A percentile compares a stretch with the other conserved stretches of the same genome.
phyloP scores from a whole-genome alignment of 768 basidiomycete species.

The Boletus bicolor region DNA sequence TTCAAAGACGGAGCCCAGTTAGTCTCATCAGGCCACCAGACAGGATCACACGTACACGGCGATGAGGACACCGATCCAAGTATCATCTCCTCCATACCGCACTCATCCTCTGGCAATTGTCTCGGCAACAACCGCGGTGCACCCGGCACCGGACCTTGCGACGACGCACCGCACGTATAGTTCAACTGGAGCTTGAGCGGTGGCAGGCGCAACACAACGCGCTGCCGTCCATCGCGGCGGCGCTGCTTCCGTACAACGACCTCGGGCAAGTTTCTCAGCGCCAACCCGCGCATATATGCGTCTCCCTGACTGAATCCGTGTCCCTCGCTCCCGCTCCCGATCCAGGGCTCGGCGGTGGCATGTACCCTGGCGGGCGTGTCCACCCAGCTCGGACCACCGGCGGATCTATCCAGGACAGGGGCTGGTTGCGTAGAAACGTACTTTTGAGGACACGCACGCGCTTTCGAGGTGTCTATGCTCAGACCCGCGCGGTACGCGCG shows the following conservation, averaged over 20 bases:
- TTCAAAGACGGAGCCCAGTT: background rate
- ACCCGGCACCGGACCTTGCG: slow-evolving; percentile 9
- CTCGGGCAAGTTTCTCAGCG: slow-evolving; percentile 8
- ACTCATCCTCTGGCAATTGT: slow-evolving; percentile 26
- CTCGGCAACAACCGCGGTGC: slow-evolving; percentile 26
- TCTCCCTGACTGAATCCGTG: background rate
- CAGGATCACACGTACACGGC: slow-evolving; percentile 13
- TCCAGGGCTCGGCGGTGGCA: background rate
- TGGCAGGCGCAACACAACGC: slow-evolving; percentile 10
- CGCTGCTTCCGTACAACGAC: background rate
- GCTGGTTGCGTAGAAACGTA: slow-evolving; percentile 32
- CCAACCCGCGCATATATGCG: slow-evolving; percentile 13
- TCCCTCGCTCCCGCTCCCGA: too few relatives aligned
- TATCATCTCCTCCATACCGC: slow-evolving; percentile 16
- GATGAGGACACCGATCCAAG: slow-evolving; percentile 3
- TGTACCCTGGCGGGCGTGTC: background rate
- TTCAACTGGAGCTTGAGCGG: slow-evolving; percentile 8
- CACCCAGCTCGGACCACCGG: slow-evolving; percentile 30
- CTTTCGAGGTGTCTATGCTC: slow-evolving; percentile 40
- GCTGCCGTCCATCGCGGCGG: background rate
- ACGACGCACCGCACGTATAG: background rate
- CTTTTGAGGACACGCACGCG: slow-evolving; percentile 37
- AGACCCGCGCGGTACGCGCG: slow-evolving; percentile 45
- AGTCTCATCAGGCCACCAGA: background rate
- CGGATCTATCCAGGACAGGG: slow-evolving; percentile 30